These are phyloP conservation scores for Nicotiana obtusifolia DNA, from an alignment of 257 asterid genomes.

Conservation along the genomic window DNA sequence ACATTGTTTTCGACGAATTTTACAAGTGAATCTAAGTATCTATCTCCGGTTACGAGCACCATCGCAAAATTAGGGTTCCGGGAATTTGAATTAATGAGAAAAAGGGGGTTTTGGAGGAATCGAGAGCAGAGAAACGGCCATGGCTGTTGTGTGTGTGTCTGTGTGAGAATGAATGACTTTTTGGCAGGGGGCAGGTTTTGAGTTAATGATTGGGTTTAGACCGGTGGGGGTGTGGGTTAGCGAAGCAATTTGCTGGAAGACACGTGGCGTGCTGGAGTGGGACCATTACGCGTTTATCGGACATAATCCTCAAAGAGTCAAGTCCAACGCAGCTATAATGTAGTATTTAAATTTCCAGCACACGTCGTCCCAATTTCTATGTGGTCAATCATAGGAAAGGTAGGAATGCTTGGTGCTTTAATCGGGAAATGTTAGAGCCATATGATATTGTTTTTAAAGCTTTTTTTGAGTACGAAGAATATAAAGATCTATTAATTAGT, in stretches of 20 bases:
- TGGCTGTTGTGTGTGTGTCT: constrained; percentile 7
- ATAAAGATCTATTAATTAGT: too few species aligned
- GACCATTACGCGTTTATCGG: neutral
- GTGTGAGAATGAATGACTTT: neutral
- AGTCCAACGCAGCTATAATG: neutral
- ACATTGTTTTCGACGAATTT: constrained; percentile 76
- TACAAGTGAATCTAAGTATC: constrained; percentile 79
- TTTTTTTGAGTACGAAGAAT: too few species aligned
- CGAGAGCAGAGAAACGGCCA: constrained; percentile 34
- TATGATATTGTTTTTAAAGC: too few species aligned
- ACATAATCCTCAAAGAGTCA: neutral
- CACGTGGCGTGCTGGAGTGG: constrained; percentile 14
- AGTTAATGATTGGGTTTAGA: constrained; percentile 16
- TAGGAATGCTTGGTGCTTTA: too few species aligned
- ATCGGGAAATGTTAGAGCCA: too few species aligned
- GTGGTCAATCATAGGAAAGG: neutral
- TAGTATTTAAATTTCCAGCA: neutral
- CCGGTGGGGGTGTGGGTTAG: neutral
- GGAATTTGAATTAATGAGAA: neutral
- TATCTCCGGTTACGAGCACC: constrained; percentile 83
- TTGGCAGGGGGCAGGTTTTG: neutral
- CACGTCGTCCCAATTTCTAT: neutral
- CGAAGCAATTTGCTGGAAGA: constrained; percentile 10
- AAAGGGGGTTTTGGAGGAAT: constrained; percentile 67
- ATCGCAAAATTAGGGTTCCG: constrained; percentile 35